phyloP scores from a whole-genome alignment of 148 eudicot species.

The Gaultheria prostrata region DNA sequence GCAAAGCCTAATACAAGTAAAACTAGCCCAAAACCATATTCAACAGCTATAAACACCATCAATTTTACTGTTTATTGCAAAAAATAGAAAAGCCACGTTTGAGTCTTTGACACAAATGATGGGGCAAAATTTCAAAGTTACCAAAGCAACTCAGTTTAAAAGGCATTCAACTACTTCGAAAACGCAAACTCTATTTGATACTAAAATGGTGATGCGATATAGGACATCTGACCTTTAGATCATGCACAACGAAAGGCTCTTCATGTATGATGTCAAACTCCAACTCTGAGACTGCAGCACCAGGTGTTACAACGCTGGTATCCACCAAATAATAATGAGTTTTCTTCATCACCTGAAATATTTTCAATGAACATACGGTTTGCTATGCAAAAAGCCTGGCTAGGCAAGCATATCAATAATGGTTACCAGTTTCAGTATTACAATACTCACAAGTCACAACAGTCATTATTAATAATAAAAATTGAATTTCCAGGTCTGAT shows the following conservation, averaged over 20 bases:
- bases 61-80: neutral
- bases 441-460: neutral
- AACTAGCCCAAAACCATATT: neutral
- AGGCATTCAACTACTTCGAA: neutral
- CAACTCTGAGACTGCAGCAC: constrained; percentile 95
- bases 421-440: neutral
- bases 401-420: neutral
- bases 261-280: constrained; percentile 80
- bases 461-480: neutral
- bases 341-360: constrained; percentile 93
- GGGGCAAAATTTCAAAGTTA: neutral
- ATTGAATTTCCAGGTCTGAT: neutral
- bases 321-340: constrained; percentile 95
- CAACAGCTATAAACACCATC: neutral
- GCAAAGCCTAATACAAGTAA: constrained; percentile 4
- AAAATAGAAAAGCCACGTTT: neutral
- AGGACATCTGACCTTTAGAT: constrained; percentile 56
- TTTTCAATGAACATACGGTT: neutral
- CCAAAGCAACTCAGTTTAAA: neutral
- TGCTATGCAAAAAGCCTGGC: neutral
- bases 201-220: neutral
- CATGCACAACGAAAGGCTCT: constrained; percentile 73
- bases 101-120: neutral
- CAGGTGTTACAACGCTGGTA: constrained; percentile 70
- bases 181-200: neutral